Percentiles rank a stretch among this genome's conserved stretches.
Evolutionary conservation across 1,139 yeast species (phyloP).

Genomic region (Saccharomycopsis hybrid): DNA sequence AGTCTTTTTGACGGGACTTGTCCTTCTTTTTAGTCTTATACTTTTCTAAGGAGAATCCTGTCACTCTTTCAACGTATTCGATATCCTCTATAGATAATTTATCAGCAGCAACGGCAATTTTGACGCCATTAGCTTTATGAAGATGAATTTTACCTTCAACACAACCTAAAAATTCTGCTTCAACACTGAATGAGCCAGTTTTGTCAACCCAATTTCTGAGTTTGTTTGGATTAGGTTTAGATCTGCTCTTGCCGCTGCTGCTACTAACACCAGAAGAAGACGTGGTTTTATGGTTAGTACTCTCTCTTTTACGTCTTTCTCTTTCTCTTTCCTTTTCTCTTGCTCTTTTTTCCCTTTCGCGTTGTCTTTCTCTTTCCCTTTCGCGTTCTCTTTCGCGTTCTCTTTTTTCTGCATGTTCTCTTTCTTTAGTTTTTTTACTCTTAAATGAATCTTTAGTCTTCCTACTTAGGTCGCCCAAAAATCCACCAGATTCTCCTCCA

Average conservation of each 20-base stretch:
- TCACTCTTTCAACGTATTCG: conserved; percentile 83
- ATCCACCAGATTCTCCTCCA: conserved; percentile 35
- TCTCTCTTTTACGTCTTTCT: conserved; percentile 21
- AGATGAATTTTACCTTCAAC: conserved; percentile 90
- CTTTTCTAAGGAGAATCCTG: conserved; percentile 68
- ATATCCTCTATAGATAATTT: conserved; percentile 80
- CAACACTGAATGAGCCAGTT: conserved; percentile 90
- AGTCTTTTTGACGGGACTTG: no score
- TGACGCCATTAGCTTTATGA: conserved; percentile 78
- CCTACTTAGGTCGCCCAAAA: conserved; percentile 22
- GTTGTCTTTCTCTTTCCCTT: conserved; percentile 27
- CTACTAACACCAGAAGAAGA: no score
- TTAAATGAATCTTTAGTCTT: conserved; percentile 11
- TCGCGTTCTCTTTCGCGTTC: no score
- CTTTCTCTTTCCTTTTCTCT: conserved; percentile 26
- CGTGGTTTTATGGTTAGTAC: no score
- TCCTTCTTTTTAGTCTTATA: conserved; percentile 35
- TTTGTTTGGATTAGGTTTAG: conserved; percentile 67
- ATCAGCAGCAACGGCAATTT: conserved; percentile 84
- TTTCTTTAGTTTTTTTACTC: conserved; percentile 32
- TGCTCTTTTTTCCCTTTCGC: conserved; percentile 24
- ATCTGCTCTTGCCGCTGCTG: conserved; percentile 4
- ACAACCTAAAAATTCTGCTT: conserved; percentile 91
- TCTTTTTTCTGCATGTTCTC: conserved; percentile 27
- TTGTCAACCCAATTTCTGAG: conserved; percentile 96